Percentiles rank a stretch among this genome's conserved stretches.
Evolutionary conservation across 192 early-diverging fungal species (phyloP).

Genomic region (Coemansia sp.): DNA sequence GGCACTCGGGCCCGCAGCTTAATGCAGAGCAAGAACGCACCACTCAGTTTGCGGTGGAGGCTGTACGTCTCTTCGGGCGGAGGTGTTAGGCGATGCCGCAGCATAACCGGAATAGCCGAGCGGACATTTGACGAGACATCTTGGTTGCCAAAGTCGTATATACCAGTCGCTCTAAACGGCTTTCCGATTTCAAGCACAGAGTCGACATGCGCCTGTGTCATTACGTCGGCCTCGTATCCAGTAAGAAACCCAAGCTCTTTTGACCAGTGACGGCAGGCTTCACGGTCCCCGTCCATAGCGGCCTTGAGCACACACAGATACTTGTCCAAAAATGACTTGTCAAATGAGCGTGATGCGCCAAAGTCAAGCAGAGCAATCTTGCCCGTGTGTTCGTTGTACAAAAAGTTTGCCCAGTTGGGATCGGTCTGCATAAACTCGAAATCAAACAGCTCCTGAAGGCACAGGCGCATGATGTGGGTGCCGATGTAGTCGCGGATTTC

Average conservation of each 20-base stretch:
- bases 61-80: constrained; percentile 99
- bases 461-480: constrained; percentile 72
- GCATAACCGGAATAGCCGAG: constrained; percentile 91
- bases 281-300: constrained; percentile 70
- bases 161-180: constrained; percentile 64
- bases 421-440: constrained; percentile 99
- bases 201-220: constrained; percentile 85
- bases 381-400: constrained; percentile 69
- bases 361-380: constrained; percentile 92
- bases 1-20: constrained; percentile 67
- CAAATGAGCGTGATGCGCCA: constrained; percentile 86
- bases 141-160: constrained; percentile 83
- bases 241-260: constrained; percentile 88
- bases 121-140: constrained; percentile 81
- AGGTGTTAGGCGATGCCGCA: constrained; percentile 88
- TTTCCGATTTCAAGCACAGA: constrained; percentile 85
- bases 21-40: constrained; percentile 88
- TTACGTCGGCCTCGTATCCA: constrained; percentile 84
- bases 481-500: constrained; percentile 65
- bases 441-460: constrained; percentile 85
- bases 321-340: constrained; percentile 66
- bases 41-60: constrained; percentile 90
- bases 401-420: constrained; percentile 98
- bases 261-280: constrained; percentile 74
- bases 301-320: constrained; percentile 78